Percentiles rank a stretch among this genome's conserved stretches.
Evolutionary conservation across 768 basidiomycete genomes (phyloP).

Genomic region (Obba rivulosa): DNA sequence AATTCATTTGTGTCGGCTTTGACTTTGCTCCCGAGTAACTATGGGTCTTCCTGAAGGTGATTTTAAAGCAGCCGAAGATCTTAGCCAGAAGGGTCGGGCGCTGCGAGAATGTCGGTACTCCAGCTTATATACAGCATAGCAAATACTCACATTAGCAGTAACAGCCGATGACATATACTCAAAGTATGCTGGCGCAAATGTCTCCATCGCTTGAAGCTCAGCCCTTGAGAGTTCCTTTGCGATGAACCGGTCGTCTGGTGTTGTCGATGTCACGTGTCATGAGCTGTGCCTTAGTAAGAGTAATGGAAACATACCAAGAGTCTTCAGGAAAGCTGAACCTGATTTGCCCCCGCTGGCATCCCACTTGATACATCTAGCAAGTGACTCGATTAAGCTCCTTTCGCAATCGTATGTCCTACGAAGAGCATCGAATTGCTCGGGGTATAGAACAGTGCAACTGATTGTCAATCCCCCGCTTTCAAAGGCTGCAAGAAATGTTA

Average conservation of each 20-base stretch:
- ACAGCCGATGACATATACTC: constrained; percentile 97
- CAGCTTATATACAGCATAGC: not conserved
- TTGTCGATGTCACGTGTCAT: no score
- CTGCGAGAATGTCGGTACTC: constrained; percentile 31
- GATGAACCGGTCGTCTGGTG: constrained; percentile 94
- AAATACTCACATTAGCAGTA: constrained; percentile 63
- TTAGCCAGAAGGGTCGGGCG: constrained; percentile 94
- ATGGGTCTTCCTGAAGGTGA: constrained; percentile 80
- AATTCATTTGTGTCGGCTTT: constrained; percentile 87
- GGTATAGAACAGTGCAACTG: constrained; percentile 91
- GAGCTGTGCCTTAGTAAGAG: not conserved
- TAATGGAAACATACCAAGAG: constrained; percentile 58
- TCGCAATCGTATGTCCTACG: constrained; percentile 92
- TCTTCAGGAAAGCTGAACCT: constrained; percentile 95
- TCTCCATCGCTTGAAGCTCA: constrained; percentile 93
- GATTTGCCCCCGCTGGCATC: constrained; percentile 94
- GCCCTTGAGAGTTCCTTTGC: constrained; percentile 91
- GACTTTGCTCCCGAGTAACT: constrained; percentile 66
- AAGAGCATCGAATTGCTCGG: constrained; percentile 94
- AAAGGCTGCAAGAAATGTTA: constrained; percentile 51
- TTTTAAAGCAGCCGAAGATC: constrained; percentile 94
- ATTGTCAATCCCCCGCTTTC: constrained; percentile 88
- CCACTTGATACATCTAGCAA: constrained; percentile 95
- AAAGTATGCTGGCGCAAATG: constrained; percentile 96
- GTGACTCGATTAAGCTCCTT: constrained; percentile 87